Percentiles rank a stretch among this genome's conserved stretches.
Evolutionary conservation across 495 filamentous ascomycete genomes (phyloP).

Genomic region (Aspergillus panamensis): DNA sequence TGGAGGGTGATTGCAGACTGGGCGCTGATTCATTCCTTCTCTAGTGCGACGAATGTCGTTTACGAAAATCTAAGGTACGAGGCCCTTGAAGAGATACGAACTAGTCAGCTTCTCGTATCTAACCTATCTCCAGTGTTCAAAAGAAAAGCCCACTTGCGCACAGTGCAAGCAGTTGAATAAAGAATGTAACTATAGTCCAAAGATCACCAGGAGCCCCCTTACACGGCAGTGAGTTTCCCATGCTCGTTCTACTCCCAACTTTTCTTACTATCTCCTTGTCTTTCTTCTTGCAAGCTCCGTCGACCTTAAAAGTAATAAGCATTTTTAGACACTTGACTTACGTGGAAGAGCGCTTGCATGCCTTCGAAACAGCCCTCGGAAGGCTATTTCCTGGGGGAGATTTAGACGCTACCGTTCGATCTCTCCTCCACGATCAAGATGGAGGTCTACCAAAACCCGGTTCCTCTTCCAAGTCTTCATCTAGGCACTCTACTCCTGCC

Average conservation of each 20-base stretch:
- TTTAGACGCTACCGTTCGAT: conserved; percentile 44
- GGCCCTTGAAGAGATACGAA: neutral
- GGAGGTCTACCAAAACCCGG: conserved; percentile 25
- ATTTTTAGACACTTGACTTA: conserved; percentile 42
- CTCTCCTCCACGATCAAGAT: conserved; percentile 43
- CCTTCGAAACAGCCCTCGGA: conserved; percentile 44
- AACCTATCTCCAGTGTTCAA: conserved; percentile 39
- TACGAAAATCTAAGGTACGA: conserved; percentile 48
- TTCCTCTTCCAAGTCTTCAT: conserved; percentile 39
- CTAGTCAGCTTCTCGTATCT: conserved; percentile 2
- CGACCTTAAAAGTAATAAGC: neutral
- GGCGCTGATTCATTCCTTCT: conserved; percentile 1
- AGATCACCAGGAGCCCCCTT: conserved; percentile 45
- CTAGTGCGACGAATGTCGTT: conserved; percentile 50
- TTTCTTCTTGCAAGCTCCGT: neutral
- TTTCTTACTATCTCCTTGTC: neutral
- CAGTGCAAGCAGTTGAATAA: conserved; percentile 46
- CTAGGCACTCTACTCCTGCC: conserved; percentile 39
- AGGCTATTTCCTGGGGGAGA: conserved; percentile 46
- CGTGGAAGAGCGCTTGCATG: conserved; percentile 47
- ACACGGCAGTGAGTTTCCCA: conserved; percentile 41
- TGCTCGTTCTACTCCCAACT: neutral
- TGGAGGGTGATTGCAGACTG: neutral
- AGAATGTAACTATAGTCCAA: conserved; percentile 49
- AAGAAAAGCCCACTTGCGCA: conserved; percentile 43